phyloP scores from a whole-genome alignment of 495 filamentous ascomycete species.

The Podospora comata region DNA sequence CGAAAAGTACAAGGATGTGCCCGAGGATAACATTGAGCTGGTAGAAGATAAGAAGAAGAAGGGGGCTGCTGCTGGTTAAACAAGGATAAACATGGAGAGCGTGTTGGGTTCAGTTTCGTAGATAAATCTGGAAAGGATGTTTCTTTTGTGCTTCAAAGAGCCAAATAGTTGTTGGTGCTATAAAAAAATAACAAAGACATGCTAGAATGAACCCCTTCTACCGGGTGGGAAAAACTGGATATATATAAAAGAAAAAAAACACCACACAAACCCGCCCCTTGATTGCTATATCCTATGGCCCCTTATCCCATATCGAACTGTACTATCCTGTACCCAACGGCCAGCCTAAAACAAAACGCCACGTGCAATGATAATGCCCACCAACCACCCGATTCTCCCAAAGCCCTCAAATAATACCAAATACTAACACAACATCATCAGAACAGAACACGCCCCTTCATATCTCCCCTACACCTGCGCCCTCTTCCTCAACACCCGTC shows the following conservation, averaged over 20 bases:
- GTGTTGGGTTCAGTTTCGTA: neutral
- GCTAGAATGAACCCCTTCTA: neutral
- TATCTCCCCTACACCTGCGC: slow-evolving; percentile 21
- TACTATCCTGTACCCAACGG: neutral
- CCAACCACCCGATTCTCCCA: neutral
- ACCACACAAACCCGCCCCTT: neutral
- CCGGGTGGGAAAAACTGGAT: neutral
- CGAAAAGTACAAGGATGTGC: slow-evolving; percentile 79
- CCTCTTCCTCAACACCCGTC: slow-evolving; percentile 52
- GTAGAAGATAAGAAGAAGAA: slow-evolving; percentile 90
- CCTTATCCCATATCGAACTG: neutral
- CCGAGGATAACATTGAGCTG: slow-evolving; percentile 90
- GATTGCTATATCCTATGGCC: neutral
- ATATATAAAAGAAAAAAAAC: neutral
- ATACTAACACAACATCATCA: neutral
- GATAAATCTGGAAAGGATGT: neutral
- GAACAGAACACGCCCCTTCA: neutral
- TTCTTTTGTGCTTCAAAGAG: neutral
- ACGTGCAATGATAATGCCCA: neutral
- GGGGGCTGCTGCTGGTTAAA: slow-evolving; percentile 27
- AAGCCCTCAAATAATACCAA: neutral
- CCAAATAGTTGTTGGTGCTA: neutral
- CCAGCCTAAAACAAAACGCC: neutral
- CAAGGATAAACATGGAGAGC: neutral
- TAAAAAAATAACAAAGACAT: neutral